Percentiles rank a stretch among this genome's conserved stretches.
phyloP scores from a whole-genome alignment of 2,329 filamentous ascomycete species.

The Colletotrichum zoysiae region DNA sequence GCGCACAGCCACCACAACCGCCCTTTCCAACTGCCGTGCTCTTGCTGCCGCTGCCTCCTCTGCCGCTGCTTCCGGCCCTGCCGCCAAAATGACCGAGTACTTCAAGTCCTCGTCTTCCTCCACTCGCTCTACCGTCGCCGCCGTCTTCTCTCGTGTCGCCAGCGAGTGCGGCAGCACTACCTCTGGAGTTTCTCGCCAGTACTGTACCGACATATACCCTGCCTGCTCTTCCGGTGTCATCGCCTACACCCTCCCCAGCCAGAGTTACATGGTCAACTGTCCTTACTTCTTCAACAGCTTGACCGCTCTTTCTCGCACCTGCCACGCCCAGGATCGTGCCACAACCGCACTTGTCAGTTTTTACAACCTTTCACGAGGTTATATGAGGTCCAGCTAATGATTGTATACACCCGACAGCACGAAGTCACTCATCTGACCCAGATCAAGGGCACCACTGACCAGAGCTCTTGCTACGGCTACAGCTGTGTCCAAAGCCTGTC shows the following conservation, averaged over 20 bases:
- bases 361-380: background rate
- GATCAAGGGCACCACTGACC: slow-evolving; percentile 70
- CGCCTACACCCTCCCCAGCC: slow-evolving; percentile 56
- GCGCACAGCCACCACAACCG: slow-evolving; percentile 59
- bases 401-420: slow-evolving; percentile 52
- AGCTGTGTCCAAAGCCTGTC: slow-evolving; percentile 63
- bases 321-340: slow-evolving; percentile 75
- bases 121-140: slow-evolving; percentile 63
- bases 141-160: slow-evolving; percentile 64
- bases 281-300: slow-evolving; percentile 69
- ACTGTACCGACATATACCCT: slow-evolving; percentile 69
- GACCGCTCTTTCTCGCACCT: slow-evolving; percentile 60
- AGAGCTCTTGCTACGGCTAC: slow-evolving; percentile 66
- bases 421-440: slow-evolving; percentile 73
- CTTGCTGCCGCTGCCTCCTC: slow-evolving; percentile 66
- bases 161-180: slow-evolving; percentile 66
- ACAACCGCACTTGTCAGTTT: slow-evolving; percentile 65
- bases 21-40: slow-evolving; percentile 65
- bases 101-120: slow-evolving; percentile 69
- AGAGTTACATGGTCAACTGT: slow-evolving; percentile 72
- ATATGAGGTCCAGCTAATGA: background rate
- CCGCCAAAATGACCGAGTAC: slow-evolving; percentile 68
- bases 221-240: slow-evolving; percentile 57
- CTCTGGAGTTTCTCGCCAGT: slow-evolving; percentile 63
- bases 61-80: slow-evolving; percentile 62